Evolutionary conservation across 768 basidiomycete genomes (phyloP), one percentile per base, ranked within the genome.

Genomic region (Pleurotus salmoneostramineus): DNA sequence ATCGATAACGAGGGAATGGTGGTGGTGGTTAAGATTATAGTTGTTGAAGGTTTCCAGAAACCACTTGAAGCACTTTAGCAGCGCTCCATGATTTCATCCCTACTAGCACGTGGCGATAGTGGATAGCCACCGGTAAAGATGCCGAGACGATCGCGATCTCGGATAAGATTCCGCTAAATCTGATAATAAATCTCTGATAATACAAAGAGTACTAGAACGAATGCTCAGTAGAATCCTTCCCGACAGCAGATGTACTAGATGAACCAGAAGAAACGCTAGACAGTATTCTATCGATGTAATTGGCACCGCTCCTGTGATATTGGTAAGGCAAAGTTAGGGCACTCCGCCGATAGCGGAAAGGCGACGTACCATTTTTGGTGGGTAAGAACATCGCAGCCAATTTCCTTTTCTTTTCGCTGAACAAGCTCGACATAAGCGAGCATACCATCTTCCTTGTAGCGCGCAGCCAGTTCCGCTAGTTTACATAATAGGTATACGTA

Each of bases 211-310:
- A 31, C 65, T 67, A 92, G 77, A 95, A 96, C 8, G 79, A 75
- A 65, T 94, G 86, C 71, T 96, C 94, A 14, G 94, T 96, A 15
- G 94, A 95, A 68, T 93, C 93, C 66, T 86, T 84, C 32, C 94
- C 94, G 58, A 86, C 72, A 12, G 91, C 82, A 6, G 87, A 91
- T 3, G 93, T 95, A 65, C 89, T 91, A 33, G 93, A 93, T 7
- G 92, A 94, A 57, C 93, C 93, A 7, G 91, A 91, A 6, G 92
- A 88, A 17, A 96, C 83, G 12, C 85, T 90, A 42, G 84, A 84
- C 52, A 96, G 73, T 61, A 96, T 94, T 56, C 88, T 75, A 72
- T 96, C 93, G 58, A 94, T 84, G 70, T 95, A 96, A 66, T 89
- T 90, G 21, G 93, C 93, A 36, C 94, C 93, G 61, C 92, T 93